Base-by-base conservation (phyloP, 2,329 filamentous ascomycete species). In the Gremmenia infestans region DNA sequence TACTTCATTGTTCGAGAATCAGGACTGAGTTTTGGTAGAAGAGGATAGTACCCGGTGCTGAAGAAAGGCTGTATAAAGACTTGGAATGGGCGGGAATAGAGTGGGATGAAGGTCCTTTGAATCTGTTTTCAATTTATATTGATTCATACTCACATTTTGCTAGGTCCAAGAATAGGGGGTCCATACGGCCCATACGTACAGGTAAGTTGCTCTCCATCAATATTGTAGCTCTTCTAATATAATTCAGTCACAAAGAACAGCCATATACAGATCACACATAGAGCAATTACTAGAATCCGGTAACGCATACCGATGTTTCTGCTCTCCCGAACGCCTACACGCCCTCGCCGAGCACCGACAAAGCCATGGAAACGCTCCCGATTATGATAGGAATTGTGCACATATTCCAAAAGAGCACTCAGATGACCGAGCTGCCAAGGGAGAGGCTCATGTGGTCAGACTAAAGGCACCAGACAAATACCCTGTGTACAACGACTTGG, bases 231-330 rank as follows among this genome's bases (percentile, higher is more conserved):
- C 42, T 19, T 47, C 64, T 66, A 61, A 56, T 25, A 36, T 19
- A 28, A 9, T 43, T n/a, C 60, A 95, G 82, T 97, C 94, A 1
- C 83, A 97, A 70, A 81, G 94, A 54, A 84, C 89, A 2, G 71
- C 75, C 1, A 75, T 89, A 15, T 97, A 99, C 70, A 78, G 80
- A 60, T 71, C 84, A 54, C 84, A 96, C 68, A 86, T 87, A 6
- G 71, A 88, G 43, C 73, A 81, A 12, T 78, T 99, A 12, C 71
- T 99, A 3, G 72, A 84, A 4, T 78, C 80, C 7, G 89, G 86
- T 9, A 81, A 87, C 58, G 94, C 91, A 6, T 99, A 97, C 71
- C 85, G 93, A 60, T 99, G 94, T 72, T 99, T 99, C 76, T 99
- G 94, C 73, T 84, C 84, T 0, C 72, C 86, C 0, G 81, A 89